A percentile compares a stretch with the other conserved stretches of the same genome.
Evolutionary conservation across 495 filamentous ascomycete genomes (phyloP).

Genomic region (Wilcoxina mikolae): DNA sequence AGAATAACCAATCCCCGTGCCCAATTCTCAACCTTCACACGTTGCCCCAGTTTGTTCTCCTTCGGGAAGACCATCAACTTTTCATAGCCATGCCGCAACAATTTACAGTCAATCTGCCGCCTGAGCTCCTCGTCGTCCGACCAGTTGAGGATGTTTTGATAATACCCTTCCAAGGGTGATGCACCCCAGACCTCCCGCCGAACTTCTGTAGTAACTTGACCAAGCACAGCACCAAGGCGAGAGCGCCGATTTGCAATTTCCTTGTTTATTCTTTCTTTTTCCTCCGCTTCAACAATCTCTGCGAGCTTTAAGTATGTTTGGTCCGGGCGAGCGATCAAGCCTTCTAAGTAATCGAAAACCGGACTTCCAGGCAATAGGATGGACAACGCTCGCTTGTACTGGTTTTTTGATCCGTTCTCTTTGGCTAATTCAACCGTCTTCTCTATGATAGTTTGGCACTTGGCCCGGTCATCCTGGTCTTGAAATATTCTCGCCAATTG

Average conservation of each 20-base stretch:
- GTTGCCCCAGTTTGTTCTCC: constrained; percentile 51
- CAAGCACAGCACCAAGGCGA: constrained; percentile 67
- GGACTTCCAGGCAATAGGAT: constrained; percentile 62
- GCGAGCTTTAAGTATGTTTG: constrained; percentile 69
- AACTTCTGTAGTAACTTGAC: constrained; percentile 70
- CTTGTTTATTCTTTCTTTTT: constrained; percentile 79
- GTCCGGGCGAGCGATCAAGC: constrained; percentile 63
- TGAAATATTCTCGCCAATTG: constrained; percentile 60
- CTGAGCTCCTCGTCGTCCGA: constrained; percentile 69
- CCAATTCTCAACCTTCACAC: constrained; percentile 52
- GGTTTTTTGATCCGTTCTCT: constrained; percentile 43
- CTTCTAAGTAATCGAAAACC: constrained; percentile 71
- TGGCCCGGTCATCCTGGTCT: constrained; percentile 47
- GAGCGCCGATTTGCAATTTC: constrained; percentile 81
- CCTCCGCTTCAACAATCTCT: constrained; percentile 72
- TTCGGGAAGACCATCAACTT: constrained; percentile 49
- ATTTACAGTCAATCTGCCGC: constrained; percentile 75
- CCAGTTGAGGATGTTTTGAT: constrained; percentile 77
- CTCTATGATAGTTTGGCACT: constrained; percentile 67
- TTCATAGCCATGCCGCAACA: constrained; percentile 68
- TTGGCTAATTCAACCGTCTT: constrained; percentile 60
- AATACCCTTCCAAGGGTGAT: constrained; percentile 49
- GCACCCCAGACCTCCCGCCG: constrained; percentile 61
- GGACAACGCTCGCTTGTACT: constrained; percentile 53
- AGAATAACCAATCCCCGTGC: constrained; percentile 90